These are phyloP conservation scores for Suhomyces kunorum DNA, from an alignment of 1,139 yeast genomes.

Conservation along the genomic window DNA sequence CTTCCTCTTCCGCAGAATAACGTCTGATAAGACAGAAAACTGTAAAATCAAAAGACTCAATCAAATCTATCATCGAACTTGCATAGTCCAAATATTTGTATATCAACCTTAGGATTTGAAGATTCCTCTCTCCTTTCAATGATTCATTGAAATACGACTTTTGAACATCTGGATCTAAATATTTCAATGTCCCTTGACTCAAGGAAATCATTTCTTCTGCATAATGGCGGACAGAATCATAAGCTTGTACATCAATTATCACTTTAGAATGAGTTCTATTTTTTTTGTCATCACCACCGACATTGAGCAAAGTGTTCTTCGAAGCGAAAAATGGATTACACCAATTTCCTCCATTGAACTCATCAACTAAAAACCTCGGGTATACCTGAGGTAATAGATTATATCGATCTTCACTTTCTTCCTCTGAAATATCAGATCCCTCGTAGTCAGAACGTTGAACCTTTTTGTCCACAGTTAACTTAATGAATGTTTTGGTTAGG, in stretches of 20 bases:
- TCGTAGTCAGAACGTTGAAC: conserved; percentile 41
- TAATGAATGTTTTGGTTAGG: conserved; percentile 30
- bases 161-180: conserved; percentile 40
- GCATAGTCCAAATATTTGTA: conserved; percentile 55
- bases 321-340: conserved; percentile 62
- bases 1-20: conserved; percentile 24
- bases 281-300: conserved; percentile 49
- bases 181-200: conserved; percentile 43
- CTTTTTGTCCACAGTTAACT: conserved; percentile 36
- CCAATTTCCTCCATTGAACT: conserved; percentile 76
- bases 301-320: conserved; percentile 39
- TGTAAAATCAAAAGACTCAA: conserved; percentile 66
- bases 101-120: conserved; percentile 52
- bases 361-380: conserved; percentile 65
- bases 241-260: conserved; percentile 52
- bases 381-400: conserved; percentile 59
- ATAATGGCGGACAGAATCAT: conserved; percentile 36
- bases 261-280: conserved; percentile 47
- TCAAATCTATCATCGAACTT: conserved; percentile 50
- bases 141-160: conserved; percentile 33
- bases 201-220: conserved; percentile 41
- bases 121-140: conserved; percentile 50
- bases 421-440: conserved; percentile 40
- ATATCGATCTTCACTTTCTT: conserved; percentile 37
- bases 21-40: conserved; percentile 48